These are phyloP conservation scores for Mortierella sp. DNA, from an alignment of 371 early-diverging fungal genomes.

Conservation along the genomic window DNA sequence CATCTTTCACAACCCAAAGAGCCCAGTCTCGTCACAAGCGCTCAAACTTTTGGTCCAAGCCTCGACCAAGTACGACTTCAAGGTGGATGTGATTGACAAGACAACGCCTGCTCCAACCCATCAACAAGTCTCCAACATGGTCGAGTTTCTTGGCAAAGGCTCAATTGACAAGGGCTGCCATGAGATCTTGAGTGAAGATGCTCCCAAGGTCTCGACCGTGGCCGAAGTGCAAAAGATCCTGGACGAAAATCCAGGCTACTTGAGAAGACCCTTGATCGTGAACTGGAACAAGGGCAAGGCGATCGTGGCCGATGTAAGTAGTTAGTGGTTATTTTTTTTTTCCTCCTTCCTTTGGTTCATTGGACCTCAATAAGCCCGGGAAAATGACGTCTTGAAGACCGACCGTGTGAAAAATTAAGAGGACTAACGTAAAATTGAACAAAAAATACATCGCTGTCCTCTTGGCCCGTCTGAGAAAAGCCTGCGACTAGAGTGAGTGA, in stretches of 20 bases:
- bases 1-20: conserved; percentile 55
- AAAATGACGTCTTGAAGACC: too few relatives aligned
- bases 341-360: too few relatives aligned
- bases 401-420: too few relatives aligned
- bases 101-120: conserved; percentile 35
- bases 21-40: conserved; percentile 43
- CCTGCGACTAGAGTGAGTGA: conserved; percentile 35
- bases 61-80: conserved; percentile 39
- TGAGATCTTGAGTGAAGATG: conserved; percentile 20
- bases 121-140: conserved; percentile 43
- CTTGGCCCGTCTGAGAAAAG: conserved; percentile 8
- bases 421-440: too few relatives aligned
- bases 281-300: conserved; percentile 53
- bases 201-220: conserved; percentile 39
- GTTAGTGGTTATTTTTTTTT: background rate
- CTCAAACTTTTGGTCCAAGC: conserved; percentile 52
- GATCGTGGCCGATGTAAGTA: conserved; percentile 32
- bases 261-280: conserved; percentile 37
- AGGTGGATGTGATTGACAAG: conserved; percentile 54
- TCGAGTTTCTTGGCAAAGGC: conserved; percentile 34
- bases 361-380: too few relatives aligned
- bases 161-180: conserved; percentile 21
- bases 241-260: conserved; percentile 36
- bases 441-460: too few relatives aligned
- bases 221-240: conserved; percentile 45